phyloP scores from a whole-genome alignment of 2,329 filamentous ascomycete genomes.

The Trichoderma guizhouense region DNA sequence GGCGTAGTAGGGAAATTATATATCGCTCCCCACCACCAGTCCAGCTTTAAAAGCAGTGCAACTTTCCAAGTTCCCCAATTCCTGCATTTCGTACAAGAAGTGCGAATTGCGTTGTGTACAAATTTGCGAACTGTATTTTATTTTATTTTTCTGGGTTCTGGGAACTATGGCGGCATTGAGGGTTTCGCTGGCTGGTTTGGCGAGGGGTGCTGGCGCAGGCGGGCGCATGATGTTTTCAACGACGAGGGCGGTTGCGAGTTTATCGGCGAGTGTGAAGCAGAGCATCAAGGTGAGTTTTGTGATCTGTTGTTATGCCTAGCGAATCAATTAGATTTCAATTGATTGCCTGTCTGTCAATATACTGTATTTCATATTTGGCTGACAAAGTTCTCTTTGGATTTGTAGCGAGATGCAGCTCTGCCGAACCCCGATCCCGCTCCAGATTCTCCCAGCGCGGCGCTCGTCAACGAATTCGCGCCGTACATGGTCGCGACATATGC shows the following conservation, averaged over 20 bases:
- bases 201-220: constrained; percentile 22
- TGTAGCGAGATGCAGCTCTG: constrained; percentile 34
- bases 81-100: not conserved
- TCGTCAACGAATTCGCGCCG: constrained; percentile 72
- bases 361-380: not conserved
- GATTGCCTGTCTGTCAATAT: not conserved
- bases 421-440: constrained; percentile 69
- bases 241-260: constrained; percentile 37
- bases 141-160: too few relatives aligned
- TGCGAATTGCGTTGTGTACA: not conserved
- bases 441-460: constrained; percentile 70
- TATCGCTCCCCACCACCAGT: not conserved
- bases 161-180: constrained; percentile 42
- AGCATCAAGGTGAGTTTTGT: constrained; percentile 33
- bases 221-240: constrained; percentile 32
- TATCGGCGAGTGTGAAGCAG: constrained; percentile 33
- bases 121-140: not conserved
- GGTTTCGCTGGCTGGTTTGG: constrained; percentile 32
- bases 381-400: not conserved
- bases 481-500: constrained; percentile 97
- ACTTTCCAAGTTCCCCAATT: not conserved
- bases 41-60: not conserved
- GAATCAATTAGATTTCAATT: not conserved
- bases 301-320: too few relatives aligned
- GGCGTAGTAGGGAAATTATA: constrained; percentile 3